Evolutionary conservation across 2,329 filamentous ascomycete species (phyloP).

Genomic region (Fusarium sp.): DNA sequence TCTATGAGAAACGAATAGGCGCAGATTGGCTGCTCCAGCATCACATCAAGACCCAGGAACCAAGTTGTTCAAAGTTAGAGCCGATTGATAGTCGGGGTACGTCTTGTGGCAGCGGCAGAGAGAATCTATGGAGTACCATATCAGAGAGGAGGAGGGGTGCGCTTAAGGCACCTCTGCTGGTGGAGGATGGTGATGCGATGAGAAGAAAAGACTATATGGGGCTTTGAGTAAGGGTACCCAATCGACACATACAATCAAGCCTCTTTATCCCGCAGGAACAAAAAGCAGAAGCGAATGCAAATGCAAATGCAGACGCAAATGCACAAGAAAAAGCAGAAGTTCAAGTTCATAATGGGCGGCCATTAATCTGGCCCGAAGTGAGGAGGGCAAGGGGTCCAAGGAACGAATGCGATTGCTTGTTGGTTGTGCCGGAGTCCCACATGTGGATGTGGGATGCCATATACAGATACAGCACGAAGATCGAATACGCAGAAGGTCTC

Average conservation of each 20-base stretch:
- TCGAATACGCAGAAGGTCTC: conserved; percentile 15
- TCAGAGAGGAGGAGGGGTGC: conserved; percentile 19
- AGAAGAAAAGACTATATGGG: conserved; percentile 44
- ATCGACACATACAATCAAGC: conserved; percentile 48
- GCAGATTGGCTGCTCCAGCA: conserved; percentile 26
- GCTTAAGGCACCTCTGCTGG: conserved; percentile 8
- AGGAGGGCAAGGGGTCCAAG: conserved; percentile 25
- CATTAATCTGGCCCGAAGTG: conserved; percentile 24
- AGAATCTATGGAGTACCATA: conserved; percentile 11
- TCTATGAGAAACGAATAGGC: conserved; percentile 28
- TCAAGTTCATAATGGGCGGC: conserved; percentile 40
- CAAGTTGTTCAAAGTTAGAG: conserved; percentile 19
- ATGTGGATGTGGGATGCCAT: conserved; percentile 40
- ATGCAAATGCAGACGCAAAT: conserved; percentile 12
- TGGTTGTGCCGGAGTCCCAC: conserved; percentile 45
- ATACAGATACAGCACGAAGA: conserved; percentile 42
- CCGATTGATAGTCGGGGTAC: conserved; percentile 34
- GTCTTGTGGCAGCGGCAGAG: conserved; percentile 32
- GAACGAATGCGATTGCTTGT: conserved; percentile 41
- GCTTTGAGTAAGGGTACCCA: conserved; percentile 53
- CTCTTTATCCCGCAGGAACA: conserved; percentile 49
- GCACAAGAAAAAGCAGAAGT: conserved; percentile 20
- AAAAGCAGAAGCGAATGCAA: conserved; percentile 14
- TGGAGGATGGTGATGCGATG: conserved; percentile 42
- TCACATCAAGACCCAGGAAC: conserved; percentile 40